Base-by-base conservation (phyloP, 148 eudicot genomes). In the Rhododendron vialii region DNA sequence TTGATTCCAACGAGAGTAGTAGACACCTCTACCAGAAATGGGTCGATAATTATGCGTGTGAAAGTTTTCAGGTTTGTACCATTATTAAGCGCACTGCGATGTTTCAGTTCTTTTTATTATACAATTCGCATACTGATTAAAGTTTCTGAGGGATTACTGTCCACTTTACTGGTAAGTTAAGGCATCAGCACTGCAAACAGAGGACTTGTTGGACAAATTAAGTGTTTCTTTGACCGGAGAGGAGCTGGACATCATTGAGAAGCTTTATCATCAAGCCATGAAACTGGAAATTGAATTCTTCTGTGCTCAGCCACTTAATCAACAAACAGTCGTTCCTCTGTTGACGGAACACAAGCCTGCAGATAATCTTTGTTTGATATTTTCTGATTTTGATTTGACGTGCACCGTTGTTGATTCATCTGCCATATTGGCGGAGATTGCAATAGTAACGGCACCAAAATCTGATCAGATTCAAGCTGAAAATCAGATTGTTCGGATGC, bases 301-400 rank as follows among this genome's bases (percentile, higher is more conserved):
- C 81, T 71, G 84, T 87, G 95, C 98, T 78, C 99, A 97, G 88
- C 90, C 95, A 28, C 85, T 93, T 57, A 88, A 36, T 85, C 98
- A 97, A 88, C 89, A 79, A 87, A 93, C 95, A 84, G 94, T 94
- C 45, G 90, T 92, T 85, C 98, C 99, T 18, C 88, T 95, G 88
- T 89, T 80, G 38, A 93, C 87, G 88, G 95, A 86, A 69, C 94
- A 91, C 73, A 87, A 89, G 73, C 84, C 89, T 79, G 87, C 87
- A 30, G 93, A 92, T 84, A 71, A 90, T 82, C 89, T 86, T 74
- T 88, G 94, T 76, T 84, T 90, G 80, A 57, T 97, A 41, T 97
- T 93, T 87, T 93, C 98, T 33, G 99, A 97, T 92, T 97, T 95
- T 91, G 99, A 97, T 88, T 91, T 97, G 95, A 97, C 99, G 24